Conservation (phyloP, 768 basidiomycete genomes). For the Clitopilus hobsonii region DNA sequence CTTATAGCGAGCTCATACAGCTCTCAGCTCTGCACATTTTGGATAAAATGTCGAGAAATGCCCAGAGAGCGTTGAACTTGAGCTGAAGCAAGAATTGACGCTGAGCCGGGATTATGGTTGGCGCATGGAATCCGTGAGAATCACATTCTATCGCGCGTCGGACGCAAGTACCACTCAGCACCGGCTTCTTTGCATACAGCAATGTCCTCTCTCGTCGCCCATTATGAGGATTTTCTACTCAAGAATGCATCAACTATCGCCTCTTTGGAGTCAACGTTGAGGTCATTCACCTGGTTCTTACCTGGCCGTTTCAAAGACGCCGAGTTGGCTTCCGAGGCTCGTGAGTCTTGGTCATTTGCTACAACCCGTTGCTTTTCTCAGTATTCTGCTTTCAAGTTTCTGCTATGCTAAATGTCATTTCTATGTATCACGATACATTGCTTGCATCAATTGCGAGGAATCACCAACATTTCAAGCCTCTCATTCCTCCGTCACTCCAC, state of each 20-base stretch:
- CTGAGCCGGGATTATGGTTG: conserved; percentile 8
- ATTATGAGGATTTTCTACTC: conserved; percentile 80
- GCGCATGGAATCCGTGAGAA: conserved; percentile 10
- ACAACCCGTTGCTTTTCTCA: conserved; percentile 3
- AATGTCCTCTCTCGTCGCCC: conserved; percentile 63
- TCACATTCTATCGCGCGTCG: conserved; percentile 15
- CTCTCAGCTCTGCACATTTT: neutral
- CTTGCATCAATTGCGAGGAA: conserved; percentile 60
- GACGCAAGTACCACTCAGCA: neutral
- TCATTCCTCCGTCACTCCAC: conserved; percentile 74
- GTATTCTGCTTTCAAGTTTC: conserved; percentile 58
- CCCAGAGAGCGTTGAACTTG: too few relatives aligned
- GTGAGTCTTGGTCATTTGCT: conserved; percentile 49
- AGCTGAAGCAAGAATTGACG: too few relatives aligned
- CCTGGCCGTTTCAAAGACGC: conserved; percentile 98
- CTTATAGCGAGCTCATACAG: neutral
- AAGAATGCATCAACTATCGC: conserved; percentile 83
- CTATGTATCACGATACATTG: conserved; percentile 95
- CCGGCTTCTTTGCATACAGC: conserved; percentile 10
- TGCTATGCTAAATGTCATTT: conserved; percentile 79
- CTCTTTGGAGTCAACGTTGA: conserved; percentile 81
- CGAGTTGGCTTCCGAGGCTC: conserved; percentile 89
- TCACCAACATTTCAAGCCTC: conserved; percentile 67
- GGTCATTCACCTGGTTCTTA: conserved; percentile 92
- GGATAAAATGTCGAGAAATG: too few relatives aligned